These are phyloP conservation scores for Deakozyma indianensis DNA, from an alignment of 805 yeast species.

Conservation along the genomic window DNA sequence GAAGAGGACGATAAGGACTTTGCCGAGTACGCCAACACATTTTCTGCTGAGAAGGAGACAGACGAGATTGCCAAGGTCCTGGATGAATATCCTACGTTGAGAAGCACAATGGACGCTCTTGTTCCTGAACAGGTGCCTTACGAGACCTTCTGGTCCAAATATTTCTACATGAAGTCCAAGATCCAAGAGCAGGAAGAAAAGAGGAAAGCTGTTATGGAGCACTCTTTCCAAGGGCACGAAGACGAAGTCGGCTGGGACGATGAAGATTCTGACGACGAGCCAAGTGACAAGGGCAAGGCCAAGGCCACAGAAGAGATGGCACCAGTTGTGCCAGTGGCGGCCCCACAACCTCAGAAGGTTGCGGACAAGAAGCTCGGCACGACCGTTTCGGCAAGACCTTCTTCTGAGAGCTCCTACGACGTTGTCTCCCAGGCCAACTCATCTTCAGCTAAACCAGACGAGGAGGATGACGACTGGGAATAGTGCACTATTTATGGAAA, in stretches of 20 bases:
- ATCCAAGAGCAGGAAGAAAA: slow-evolving; percentile 49
- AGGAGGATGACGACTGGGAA: slow-evolving; percentile 6
- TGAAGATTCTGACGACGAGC: slow-evolving; percentile 20
- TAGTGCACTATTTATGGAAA: neutral
- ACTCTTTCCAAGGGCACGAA: slow-evolving; percentile 24
- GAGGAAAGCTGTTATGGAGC: slow-evolving; percentile 46
- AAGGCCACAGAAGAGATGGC: neutral
- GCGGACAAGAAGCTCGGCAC: neutral
- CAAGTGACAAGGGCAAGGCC: slow-evolving; percentile 2
- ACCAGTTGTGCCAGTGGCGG: neutral
- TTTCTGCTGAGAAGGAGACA: slow-evolving; percentile 34
- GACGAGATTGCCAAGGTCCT: slow-evolving; percentile 36
- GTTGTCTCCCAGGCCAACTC: slow-evolving; percentile 1
- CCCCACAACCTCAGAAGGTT: neutral
- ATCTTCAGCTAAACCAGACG: neutral
- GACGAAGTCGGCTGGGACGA: slow-evolving; percentile 30
- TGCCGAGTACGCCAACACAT: slow-evolving; percentile 14
- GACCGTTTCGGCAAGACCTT: neutral
- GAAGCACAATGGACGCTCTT: slow-evolving; percentile 38
- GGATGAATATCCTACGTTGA: slow-evolving; percentile 35
- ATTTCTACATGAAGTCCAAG: slow-evolving; percentile 38
- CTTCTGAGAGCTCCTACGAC: slow-evolving; percentile 1
- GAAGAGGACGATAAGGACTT: slow-evolving; percentile 22
- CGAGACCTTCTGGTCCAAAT: slow-evolving; percentile 60
- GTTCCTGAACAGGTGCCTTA: slow-evolving; percentile 54